phyloP scores from a whole-genome alignment of 1,284 basidiomycete species.

The Vanrija sp. region DNA sequence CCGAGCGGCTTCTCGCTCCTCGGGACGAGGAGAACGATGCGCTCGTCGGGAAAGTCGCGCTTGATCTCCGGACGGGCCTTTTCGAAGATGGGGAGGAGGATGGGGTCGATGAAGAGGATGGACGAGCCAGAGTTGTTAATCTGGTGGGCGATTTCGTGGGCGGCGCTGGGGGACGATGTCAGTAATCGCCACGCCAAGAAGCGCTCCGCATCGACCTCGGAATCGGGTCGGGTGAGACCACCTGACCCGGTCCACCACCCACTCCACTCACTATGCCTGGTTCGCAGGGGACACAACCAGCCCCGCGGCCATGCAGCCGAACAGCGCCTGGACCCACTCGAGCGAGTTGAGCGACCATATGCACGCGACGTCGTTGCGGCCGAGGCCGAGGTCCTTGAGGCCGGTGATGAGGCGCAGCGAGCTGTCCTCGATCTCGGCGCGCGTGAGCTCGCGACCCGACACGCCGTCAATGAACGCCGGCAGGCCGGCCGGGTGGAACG shows the following conservation, averaged over 20 bases:
- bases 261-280: constrained; percentile 37
- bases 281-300: constrained; percentile 39
- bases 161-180: constrained; percentile 2
- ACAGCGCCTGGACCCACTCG: constrained; percentile 61
- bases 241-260: no score
- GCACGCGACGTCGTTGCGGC: constrained; percentile 34
- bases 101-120: constrained; percentile 57
- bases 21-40: constrained; percentile 7
- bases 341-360: constrained; percentile 56
- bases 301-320: constrained; percentile 52
- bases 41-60: constrained; percentile 5
- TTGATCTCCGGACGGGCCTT: constrained; percentile 17
- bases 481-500: constrained; percentile 26
- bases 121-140: constrained; percentile 56
- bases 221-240: no score
- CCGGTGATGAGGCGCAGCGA: constrained; percentile 59
- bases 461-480: constrained; percentile 60
- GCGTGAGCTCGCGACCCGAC: constrained; percentile 58
- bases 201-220: background rate
- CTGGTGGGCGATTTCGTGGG: constrained; percentile 46
- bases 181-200: background rate
- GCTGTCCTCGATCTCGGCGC: constrained; percentile 57
- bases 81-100: constrained; percentile 49
- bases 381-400: constrained; percentile 41
- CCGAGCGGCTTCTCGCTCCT: background rate